Percentiles rank a stretch among this genome's conserved stretches.
These are phyloP conservation scores for Fusarium albidum DNA, from an alignment of 2,329 filamentous ascomycete genomes.

Conservation along the genomic window DNA sequence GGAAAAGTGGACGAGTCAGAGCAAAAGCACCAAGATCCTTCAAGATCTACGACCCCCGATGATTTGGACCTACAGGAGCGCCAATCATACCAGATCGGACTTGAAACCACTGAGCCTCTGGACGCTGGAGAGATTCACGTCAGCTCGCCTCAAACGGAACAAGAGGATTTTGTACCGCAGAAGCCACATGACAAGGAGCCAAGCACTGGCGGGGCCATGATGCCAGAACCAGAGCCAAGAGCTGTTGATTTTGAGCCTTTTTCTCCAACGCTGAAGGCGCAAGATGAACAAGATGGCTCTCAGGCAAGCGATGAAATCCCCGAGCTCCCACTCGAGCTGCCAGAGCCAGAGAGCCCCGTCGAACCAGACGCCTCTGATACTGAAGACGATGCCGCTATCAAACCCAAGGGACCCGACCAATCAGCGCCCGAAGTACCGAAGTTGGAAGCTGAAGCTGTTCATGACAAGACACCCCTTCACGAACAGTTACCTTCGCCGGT, in stretches of 20 bases:
- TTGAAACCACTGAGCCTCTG: neutral
- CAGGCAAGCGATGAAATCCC: slow-evolving; percentile 6
- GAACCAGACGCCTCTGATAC: neutral
- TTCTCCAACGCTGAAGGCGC: slow-evolving; percentile 3
- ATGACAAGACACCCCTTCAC: neutral
- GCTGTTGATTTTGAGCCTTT: slow-evolving; percentile 8
- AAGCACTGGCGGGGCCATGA: neutral
- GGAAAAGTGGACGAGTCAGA: too few relatives aligned
- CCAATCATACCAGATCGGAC: too few relatives aligned
- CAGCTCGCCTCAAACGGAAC: too few relatives aligned
- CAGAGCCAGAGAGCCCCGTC: slow-evolving; percentile 1
- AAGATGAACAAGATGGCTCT: neutral
- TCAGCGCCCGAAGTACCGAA: slow-evolving; percentile 12
- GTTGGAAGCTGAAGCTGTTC: neutral
- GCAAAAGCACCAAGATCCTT: neutral
- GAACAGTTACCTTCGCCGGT: neutral
- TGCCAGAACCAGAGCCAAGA: slow-evolving; percentile 2
- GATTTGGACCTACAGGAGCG: neutral
- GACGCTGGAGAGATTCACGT: neutral
- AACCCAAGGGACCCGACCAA: slow-evolving; percentile 1
- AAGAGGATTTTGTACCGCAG: too few relatives aligned
- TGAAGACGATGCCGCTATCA: neutral
- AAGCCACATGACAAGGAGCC: too few relatives aligned
- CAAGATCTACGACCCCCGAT: neutral
- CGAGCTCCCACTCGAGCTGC: neutral